phyloP scores from a whole-genome alignment of 306 rosid species.

The Lablab purpureus region DNA sequence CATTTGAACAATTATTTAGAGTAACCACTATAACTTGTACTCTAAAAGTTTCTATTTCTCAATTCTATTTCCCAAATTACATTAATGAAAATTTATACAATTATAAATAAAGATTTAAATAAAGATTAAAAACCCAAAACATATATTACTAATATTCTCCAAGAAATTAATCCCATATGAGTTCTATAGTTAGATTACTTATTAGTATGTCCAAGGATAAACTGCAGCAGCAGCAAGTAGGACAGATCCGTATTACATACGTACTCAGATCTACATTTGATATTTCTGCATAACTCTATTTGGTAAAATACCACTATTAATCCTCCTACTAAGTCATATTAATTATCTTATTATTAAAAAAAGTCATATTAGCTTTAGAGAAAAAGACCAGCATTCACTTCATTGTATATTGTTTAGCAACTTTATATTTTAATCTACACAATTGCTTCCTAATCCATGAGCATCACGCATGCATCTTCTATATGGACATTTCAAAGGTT shows the following conservation, averaged over 20 bases:
- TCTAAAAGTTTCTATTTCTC: too few relatives aligned
- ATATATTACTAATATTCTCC: background rate
- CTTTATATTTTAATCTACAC: constrained; percentile 29
- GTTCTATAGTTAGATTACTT: background rate
- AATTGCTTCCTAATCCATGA: constrained; percentile 4
- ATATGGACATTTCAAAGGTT: background rate
- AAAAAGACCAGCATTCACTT: background rate
- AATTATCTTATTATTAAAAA: background rate
- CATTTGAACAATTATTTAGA: too few relatives aligned
- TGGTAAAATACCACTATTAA: constrained; percentile 39
- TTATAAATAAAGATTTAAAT: too few relatives aligned
- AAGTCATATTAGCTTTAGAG: background rate
- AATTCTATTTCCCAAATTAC: too few relatives aligned
- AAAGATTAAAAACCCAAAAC: too few relatives aligned
- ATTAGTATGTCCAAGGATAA: background rate
- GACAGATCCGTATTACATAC: background rate
- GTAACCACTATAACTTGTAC: too few relatives aligned
- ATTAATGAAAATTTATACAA: too few relatives aligned
- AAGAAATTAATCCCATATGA: background rate
- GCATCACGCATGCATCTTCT: constrained; percentile 39
- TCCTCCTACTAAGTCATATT: background rate
- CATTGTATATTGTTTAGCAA: background rate
- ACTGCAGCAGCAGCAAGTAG: background rate
- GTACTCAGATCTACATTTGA: background rate
- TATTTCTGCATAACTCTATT: constrained; percentile 2